Evolutionary conservation across 2,329 filamentous ascomycete species (phyloP), one percentile per base, ranked within the genome.

Genomic region (Myriosclerotinia curreyana): DNA sequence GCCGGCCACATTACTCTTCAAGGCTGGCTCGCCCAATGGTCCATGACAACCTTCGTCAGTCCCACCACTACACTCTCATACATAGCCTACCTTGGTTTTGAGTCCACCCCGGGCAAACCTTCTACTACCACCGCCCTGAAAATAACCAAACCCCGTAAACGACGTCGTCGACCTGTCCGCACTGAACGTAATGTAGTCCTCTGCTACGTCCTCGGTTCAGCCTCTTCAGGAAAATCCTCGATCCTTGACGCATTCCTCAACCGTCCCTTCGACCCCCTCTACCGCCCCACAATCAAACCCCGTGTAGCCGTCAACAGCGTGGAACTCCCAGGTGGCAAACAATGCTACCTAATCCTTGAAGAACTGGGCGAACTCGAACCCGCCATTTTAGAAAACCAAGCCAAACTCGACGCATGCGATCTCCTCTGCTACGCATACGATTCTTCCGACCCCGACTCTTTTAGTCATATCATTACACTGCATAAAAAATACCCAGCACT

Each of bases 21-120:
- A 76, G 95, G 95, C 2, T 99, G 95, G 95, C 84, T 99, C 46
- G 95, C 95, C 5, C 95, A 99, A 73, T 99, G 95, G 95, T 97
- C 93, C 75, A 99, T 99, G 95, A 99, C 95, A 0, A 99, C 95
- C 0, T 99, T 98, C 72, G 86, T 96, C 66, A 93, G 96, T 64
- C 94, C 95, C 15, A 96, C 95, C 74, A 97, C 92, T 0, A 98
- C 95, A 0, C 82, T 99, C 5, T 93, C 96, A 71, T 99, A 99
- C 75, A 86, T 99, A 2, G 95, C 95, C 3, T 97, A 97, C 74
- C 86, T 99, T 2, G 95, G 95, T 1, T 99, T 97, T 72, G 95
- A 98, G 74, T 88, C 91, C 2, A 80, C 86, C 2, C 90, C 89
- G 70, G 91, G 90, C 69, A 80, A 84, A n/a, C 89, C 89, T 48